Evolutionary conservation across 305 asterid genomes (phyloP), one percentile per base, ranked within the genome.

Genomic region (Rubia peregrina): DNA sequence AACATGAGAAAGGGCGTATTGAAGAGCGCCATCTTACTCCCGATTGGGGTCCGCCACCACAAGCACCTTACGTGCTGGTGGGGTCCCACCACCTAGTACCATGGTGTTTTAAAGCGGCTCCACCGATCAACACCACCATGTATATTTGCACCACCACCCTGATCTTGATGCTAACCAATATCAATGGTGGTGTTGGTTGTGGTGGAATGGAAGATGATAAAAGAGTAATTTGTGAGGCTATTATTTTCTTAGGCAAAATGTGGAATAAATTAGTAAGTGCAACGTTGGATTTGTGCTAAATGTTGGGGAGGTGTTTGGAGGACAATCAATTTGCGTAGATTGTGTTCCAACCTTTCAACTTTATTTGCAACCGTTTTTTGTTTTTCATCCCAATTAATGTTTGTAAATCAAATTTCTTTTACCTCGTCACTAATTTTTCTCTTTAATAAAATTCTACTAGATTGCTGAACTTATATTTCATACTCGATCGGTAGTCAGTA

Each of bases 31-130:
- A 0, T 87, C 84, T 9, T 95, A 86, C 75, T 90, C 95, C 4
- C 90, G 87, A 46, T 83, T 83, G 33, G 92, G 86, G 75, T 90
- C 92, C 13, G 84, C 95, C 30, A 90, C 89, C 80, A 90, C 89
- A 92, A 90, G 80, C 56, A 88, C 89, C 76, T 71, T 86, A 30
- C 87, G 87, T 14, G 80, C 71, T 26, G 78, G 72, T 8, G 70
- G 24, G 42, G 63, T 51, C 71, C 74, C 80, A 61, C 79, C 36
- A 7, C 14, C 80, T 64, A 76, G 65, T 79, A 57, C 83, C 89
- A 83, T 87, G 75, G 68, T 64, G 69, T 64, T n/a, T 10, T 17
- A 65, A 57, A 49, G 61, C 67, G 65, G 14, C 61, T 67, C 72
- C 77, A 22, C 26, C 21, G 24, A n/a, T 73, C 65, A 63, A 75